Percentiles rank a stretch among this genome's conserved stretches.
These are phyloP conservation scores for Pestalotiopsis sp. DNA, from an alignment of 2,329 filamentous ascomycete species.

Conservation along the genomic window DNA sequence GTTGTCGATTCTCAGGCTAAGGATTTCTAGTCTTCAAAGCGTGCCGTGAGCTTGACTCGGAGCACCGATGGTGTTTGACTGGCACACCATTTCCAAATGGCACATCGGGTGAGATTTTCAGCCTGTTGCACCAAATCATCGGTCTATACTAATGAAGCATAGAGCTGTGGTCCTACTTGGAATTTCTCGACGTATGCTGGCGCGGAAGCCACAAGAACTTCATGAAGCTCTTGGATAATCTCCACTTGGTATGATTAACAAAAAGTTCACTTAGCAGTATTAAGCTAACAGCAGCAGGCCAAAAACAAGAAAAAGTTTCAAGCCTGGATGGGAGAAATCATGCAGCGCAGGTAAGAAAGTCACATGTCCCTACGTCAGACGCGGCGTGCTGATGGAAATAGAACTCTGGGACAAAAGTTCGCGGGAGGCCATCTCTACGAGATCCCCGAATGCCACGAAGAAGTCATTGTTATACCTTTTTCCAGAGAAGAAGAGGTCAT, in stretches of 20 bases:
- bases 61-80: constrained; percentile 5
- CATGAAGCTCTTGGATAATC: not conserved
- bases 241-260: not conserved
- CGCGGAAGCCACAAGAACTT: not conserved
- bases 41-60: not conserved
- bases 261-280: not conserved
- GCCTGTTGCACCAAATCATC: too few relatives aligned
- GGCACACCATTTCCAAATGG: constrained; percentile 9
- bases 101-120: too few relatives aligned
- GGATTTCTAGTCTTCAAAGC: constrained; percentile 1
- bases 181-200: not conserved
- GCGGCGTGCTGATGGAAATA: not conserved
- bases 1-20: not conserved
- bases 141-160: too few relatives aligned
- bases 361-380: not conserved
- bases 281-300: not conserved
- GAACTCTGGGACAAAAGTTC: not conserved
- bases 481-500: constrained; percentile 4
- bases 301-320: not conserved
- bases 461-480: not conserved
- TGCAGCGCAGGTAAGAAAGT: not conserved
- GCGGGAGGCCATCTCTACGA: not conserved
- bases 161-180: too few relatives aligned
- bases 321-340: not conserved
- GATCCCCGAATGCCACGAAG: not conserved